Evolutionary conservation across 371 early-diverging fungal species (phyloP).

Genomic region (Saksenaea oblongispora): DNA sequence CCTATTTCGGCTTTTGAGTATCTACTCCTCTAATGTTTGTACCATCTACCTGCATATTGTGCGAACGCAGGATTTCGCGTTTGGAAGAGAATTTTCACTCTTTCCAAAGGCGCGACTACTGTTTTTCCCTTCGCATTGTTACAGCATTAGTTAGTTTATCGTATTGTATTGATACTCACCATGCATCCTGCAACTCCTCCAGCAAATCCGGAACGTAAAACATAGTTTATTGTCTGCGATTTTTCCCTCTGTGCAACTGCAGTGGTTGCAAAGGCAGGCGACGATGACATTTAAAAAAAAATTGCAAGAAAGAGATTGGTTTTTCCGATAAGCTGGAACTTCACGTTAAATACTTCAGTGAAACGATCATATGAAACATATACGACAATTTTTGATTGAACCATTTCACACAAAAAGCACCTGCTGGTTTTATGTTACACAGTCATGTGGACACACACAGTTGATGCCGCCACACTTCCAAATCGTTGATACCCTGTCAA

Average conservation of each 20-base stretch:
- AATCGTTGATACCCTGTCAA: too few species aligned
- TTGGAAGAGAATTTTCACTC: constrained; percentile 96
- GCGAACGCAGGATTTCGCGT: constrained; percentile 79
- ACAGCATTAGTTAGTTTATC: background rate
- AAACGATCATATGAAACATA: background rate
- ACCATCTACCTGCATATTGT: constrained; percentile 68
- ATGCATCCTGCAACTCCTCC: constrained; percentile 43
- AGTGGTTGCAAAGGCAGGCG: background rate
- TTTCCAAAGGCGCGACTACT: constrained; percentile 88
- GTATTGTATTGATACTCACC: constrained; percentile 8
- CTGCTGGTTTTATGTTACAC: too few species aligned
- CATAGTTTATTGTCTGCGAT: constrained; percentile 30
- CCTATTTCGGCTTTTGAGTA: constrained; percentile 50
- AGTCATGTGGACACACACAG: too few species aligned
- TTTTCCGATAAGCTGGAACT: background rate
- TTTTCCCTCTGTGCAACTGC: constrained; percentile 7
- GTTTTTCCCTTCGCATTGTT: constrained; percentile 71
- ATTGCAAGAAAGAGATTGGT: background rate
- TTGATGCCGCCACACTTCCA: too few species aligned
- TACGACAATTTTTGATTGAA: too few species aligned
- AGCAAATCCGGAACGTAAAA: constrained; percentile 29
- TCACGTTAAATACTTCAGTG: background rate
- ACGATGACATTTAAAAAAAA: background rate
- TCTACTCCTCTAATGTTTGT: background rate
- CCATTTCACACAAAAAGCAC: too few species aligned